Evolutionary conservation across 2,329 filamentous ascomycete genomes (phyloP), one percentile per base, ranked within the genome.

Genomic region (Penicillium oxalicum): DNA sequence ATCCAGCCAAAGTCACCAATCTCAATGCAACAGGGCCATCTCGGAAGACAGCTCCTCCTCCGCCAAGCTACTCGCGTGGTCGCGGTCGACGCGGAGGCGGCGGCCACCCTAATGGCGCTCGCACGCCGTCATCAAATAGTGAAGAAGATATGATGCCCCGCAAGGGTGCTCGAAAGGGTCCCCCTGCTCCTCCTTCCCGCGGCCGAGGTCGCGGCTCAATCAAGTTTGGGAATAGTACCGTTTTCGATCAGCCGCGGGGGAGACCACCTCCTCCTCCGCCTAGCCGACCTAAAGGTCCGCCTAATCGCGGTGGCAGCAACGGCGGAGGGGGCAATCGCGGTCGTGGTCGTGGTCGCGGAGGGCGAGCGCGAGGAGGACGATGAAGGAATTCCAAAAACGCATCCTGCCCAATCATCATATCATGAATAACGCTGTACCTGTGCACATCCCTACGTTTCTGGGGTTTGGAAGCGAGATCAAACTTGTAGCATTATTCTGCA

Each of bases 1-100:
- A 70, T 34, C 65, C 66, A 2, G 53, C 61, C 3, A 62, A 64
- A 39, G 64, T 74, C 25, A 65, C 63, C 35, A 73, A 75, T 48
- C 59, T 70, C 24, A 73, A 67, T 48, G 58, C 61, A 3, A 54
- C 60, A 18, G 36, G 57, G 25, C 45, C 49, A 4, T 33, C 49
- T 8, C 51, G 47, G 46, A 47, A 40, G 37, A 37, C 28, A 9
- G 36, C 13, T 5, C 47, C 45, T 25, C 54, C 49, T 9, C 35
- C 50, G 9, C 36, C 28, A 18, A 42, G 34, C 9, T n/a, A 27
- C 12, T 45, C 41, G 35, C 48, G 45, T n/a, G 45, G 51, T 33
- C 64, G 61, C 48, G 69, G 69, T 41, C 65, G 67, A 12, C 40
- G 40, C 40, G 40, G 40, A 4, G 40, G 40, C 18, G 40, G 39